These are phyloP conservation scores for Rhynchospora tenuis DNA, from an alignment of 176 grass and related monocot genomes.

Conservation along the genomic window DNA sequence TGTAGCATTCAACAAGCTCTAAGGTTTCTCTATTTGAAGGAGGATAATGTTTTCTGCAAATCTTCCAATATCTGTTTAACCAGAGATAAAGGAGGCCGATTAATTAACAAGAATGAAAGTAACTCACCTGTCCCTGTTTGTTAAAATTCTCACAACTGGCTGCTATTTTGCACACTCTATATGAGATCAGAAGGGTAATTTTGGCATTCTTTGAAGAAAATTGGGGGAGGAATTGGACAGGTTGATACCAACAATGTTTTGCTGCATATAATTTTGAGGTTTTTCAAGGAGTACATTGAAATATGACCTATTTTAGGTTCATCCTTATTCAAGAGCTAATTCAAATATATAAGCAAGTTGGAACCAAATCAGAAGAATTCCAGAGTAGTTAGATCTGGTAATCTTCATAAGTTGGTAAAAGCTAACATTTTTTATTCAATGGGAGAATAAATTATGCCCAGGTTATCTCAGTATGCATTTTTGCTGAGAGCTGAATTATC, in stretches of 20 bases:
- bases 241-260: neutral
- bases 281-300: neutral
- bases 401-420: neutral
- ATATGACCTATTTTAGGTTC: too few species aligned
- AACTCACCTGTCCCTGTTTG: neutral
- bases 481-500: neutral
- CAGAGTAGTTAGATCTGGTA: neutral
- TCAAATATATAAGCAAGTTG: neutral
- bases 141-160: neutral
- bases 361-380: neutral
- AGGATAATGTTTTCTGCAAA: neutral
- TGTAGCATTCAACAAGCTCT: neutral
- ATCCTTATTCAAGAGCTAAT: neutral
- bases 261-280: neutral
- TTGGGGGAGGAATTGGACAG: neutral
- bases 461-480: neutral
- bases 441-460: neutral
- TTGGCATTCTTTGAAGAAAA: neutral
- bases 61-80: conserved; percentile 12
- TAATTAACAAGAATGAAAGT: neutral
- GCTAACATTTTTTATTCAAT: neutral
- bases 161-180: neutral
- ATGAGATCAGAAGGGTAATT: neutral
- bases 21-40: neutral
- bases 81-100: neutral